Percentiles rank a stretch among this genome's conserved stretches.
Conservation (phyloP, 352 stramenopile genomes). For the Labyrinthula sp. region DNA sequence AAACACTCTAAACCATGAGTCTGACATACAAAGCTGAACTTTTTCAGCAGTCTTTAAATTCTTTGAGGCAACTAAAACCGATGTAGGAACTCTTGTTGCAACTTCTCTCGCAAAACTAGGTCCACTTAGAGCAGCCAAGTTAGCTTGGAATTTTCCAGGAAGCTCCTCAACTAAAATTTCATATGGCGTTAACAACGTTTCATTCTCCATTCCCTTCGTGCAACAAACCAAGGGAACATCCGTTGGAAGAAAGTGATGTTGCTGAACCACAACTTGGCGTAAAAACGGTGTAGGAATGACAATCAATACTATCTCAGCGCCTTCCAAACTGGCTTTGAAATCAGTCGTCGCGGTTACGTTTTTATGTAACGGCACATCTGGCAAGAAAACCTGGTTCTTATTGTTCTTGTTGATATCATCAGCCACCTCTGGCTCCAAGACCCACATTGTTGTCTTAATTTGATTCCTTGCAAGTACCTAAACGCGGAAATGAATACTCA, state of each 20-base stretch:
- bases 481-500: too few species aligned
- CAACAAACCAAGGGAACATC: conserved; percentile 72
- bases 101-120: conserved; percentile 90
- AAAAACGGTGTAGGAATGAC: conserved; percentile 82
- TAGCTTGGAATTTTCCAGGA: conserved; percentile 79
- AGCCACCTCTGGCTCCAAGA: conserved; percentile 55
- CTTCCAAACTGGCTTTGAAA: conserved; percentile 51
- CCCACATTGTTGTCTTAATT: too few species aligned
- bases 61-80: conserved; percentile 78
- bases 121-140: conserved; percentile 75
- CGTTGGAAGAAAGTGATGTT: conserved; percentile 57
- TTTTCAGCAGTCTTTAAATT: conserved; percentile 61
- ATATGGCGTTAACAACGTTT: too few species aligned
- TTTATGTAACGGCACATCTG: conserved; percentile 53
- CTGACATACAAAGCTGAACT: conserved; percentile 55
- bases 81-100: conserved; percentile 71
- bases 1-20: conserved; percentile 75
- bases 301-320: conserved; percentile 74
- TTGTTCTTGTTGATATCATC: conserved; percentile 70
- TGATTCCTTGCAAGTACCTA: too few species aligned
- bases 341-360: conserved; percentile 62
- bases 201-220: too few species aligned
- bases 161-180: conserved; percentile 73
- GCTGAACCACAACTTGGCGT: conserved; percentile 56
- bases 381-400: conserved; percentile 66